Evolutionary conservation across 2,329 filamentous ascomycete species (phyloP).

Genomic region (Pestalotiopsis sp.): DNA sequence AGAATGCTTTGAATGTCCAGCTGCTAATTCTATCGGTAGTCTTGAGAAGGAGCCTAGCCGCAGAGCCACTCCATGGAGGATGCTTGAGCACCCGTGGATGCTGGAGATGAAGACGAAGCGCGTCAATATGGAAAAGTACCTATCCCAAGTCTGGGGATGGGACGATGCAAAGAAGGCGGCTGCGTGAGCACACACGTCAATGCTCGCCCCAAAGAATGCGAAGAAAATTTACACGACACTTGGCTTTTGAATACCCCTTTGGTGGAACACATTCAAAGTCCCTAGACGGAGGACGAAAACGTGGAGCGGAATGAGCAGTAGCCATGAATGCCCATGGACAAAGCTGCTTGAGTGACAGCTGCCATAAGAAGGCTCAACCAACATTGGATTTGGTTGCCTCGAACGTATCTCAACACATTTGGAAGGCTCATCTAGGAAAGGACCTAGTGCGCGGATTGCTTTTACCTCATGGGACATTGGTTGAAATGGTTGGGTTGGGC

Average conservation of each 20-base stretch:
- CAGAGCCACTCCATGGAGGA: slow-evolving; percentile 94
- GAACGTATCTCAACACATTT: background rate
- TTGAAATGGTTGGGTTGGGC: background rate
- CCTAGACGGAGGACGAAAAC: background rate
- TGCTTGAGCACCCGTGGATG: slow-evolving; percentile 99
- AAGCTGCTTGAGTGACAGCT: background rate
- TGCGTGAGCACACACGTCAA: background rate
- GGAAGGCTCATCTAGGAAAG: background rate
- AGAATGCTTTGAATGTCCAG: background rate
- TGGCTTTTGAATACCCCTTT: background rate
- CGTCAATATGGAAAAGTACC: slow-evolving; percentile 95
- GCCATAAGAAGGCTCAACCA: background rate
- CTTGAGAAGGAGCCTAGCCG: slow-evolving; percentile 89
- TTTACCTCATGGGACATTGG: background rate
- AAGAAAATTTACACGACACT: background rate
- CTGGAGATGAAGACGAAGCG: slow-evolving; percentile 93
- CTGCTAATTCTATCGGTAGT: slow-evolving; percentile 48
- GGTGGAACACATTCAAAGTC: background rate
- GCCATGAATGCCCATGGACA: background rate
- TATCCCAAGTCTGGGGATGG: slow-evolving; percentile 97
- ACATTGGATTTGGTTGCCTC: background rate
- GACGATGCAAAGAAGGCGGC: slow-evolving; percentile 53
- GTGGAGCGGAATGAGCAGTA: background rate
- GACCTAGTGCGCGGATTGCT: background rate
- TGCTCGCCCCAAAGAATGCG: background rate